Evolutionary conservation across 306 rosid genomes (phyloP).

Genomic region (Cucurbita moschata): DNA sequence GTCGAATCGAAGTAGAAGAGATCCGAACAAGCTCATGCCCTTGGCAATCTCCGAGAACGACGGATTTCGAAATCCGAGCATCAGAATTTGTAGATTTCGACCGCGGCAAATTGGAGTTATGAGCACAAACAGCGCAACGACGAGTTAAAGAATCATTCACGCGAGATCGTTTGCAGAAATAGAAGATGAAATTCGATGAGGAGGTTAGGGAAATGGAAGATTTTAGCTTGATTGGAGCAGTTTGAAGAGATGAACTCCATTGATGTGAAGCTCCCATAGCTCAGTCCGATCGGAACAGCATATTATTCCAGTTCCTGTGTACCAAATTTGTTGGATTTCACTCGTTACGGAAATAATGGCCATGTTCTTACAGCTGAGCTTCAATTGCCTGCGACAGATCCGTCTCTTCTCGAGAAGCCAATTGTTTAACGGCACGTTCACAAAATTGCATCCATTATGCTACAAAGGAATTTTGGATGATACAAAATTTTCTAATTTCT

Average conservation of each 20-base stretch:
- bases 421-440: not conserved
- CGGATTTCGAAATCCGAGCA: slow-evolving; percentile 3
- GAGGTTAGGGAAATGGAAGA: slow-evolving; percentile 6
- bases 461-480: not conserved
- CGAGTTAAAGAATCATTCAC: slow-evolving; percentile 10
- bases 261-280: slow-evolving; percentile 1
- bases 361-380: not conserved
- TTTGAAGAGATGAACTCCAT: not conserved
- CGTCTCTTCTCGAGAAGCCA: not conserved
- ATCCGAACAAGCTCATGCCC: slow-evolving; percentile 6
- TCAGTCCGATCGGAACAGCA: not conserved
- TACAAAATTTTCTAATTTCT: too few species aligned
- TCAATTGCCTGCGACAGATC: not conserved
- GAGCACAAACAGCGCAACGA: slow-evolving; percentile 7
- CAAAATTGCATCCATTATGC: not conserved
- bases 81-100: slow-evolving; percentile 8
- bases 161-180: slow-evolving; percentile 19
- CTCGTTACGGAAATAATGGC: not conserved
- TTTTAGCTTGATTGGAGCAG: slow-evolving; percentile 2
- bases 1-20: not conserved
- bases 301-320: not conserved
- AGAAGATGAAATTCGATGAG: slow-evolving; percentile 3
- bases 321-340: not conserved
- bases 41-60: not conserved
- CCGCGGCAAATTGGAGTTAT: slow-evolving; percentile 3